These are phyloP conservation scores for Artemisia argyi DNA, from an alignment of 129 eudicot species.

Conservation along the genomic window DNA sequence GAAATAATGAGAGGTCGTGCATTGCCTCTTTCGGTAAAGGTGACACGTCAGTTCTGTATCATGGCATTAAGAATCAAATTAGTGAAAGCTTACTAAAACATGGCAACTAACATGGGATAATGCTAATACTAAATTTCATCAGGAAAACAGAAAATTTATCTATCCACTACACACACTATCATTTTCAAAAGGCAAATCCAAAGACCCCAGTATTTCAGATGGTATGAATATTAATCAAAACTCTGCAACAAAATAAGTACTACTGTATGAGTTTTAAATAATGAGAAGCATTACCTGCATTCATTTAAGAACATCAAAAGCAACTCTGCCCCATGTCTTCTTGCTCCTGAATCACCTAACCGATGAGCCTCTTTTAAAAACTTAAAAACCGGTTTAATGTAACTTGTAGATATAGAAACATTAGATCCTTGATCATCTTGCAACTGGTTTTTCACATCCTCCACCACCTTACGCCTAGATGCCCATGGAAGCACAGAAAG, in stretches of 20 bases:
- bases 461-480: slow-evolving; percentile 33
- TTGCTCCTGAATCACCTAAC: slow-evolving; percentile 33
- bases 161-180: too few species aligned
- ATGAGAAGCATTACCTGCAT: slow-evolving; percentile 29
- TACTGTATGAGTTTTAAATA: neutral
- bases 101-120: neutral
- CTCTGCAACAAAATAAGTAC: neutral
- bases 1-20: slow-evolving; percentile 13
- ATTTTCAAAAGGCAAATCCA: too few species aligned
- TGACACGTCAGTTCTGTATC: slow-evolving; percentile 22
- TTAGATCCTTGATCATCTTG: slow-evolving; percentile 19
- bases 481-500: slow-evolving; percentile 37
- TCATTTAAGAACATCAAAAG: slow-evolving; percentile 39
- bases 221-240: neutral
- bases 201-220: neutral
- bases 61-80: slow-evolving; percentile 16
- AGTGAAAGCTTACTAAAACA: neutral
- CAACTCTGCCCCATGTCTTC: slow-evolving; percentile 37
- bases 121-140: neutral
- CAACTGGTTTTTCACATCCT: slow-evolving; percentile 33
- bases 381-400: slow-evolving; percentile 28
- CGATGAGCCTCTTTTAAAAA: slow-evolving; percentile 39
- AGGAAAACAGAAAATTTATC: neutral
- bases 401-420: slow-evolving; percentile 28
- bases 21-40: slow-evolving; percentile 33